Percentiles rank a stretch among this genome's conserved stretches.
Conservation (phyloP, 805 yeast species). For the Lipomyces japonicus region DNA sequence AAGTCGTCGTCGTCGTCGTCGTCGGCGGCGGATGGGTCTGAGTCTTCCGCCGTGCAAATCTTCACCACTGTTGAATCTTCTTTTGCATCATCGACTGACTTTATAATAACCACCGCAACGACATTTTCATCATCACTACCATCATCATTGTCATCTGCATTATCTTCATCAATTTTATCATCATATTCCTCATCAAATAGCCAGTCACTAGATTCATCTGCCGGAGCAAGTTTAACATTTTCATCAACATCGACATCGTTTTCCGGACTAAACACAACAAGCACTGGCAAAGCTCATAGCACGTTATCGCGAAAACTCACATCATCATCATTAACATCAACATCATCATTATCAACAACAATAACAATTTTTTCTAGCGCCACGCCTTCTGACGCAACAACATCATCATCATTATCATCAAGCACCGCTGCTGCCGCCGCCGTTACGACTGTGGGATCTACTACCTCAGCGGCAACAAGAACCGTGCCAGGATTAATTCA, state of each 20-base stretch:
- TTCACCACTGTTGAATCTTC: slow-evolving; percentile 6
- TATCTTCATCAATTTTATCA: neutral
- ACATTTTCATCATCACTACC: neutral
- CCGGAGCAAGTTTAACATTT: neutral
- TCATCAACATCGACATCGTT: slow-evolving; percentile 1
- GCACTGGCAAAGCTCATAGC: no score
- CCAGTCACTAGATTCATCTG: neutral
- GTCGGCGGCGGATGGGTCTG: neutral
- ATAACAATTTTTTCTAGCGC: neutral
- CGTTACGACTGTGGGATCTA: no score
- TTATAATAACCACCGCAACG: neutral
- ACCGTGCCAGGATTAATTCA: no score
- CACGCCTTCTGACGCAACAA: neutral
- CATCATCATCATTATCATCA: neutral
- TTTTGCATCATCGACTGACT: neutral
- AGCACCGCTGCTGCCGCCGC: no score
- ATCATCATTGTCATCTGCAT: neutral
- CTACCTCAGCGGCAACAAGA: no score
- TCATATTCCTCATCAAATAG: neutral
- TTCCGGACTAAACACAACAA: no score
- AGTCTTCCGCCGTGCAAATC: neutral
- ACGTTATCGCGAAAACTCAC: neutral
- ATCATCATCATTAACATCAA: neutral
- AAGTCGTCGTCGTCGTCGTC: slow-evolving; percentile 27
- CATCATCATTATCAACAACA: neutral